These are phyloP conservation scores for Russula earlei DNA, from an alignment of 768 basidiomycete genomes.

Conservation along the genomic window DNA sequence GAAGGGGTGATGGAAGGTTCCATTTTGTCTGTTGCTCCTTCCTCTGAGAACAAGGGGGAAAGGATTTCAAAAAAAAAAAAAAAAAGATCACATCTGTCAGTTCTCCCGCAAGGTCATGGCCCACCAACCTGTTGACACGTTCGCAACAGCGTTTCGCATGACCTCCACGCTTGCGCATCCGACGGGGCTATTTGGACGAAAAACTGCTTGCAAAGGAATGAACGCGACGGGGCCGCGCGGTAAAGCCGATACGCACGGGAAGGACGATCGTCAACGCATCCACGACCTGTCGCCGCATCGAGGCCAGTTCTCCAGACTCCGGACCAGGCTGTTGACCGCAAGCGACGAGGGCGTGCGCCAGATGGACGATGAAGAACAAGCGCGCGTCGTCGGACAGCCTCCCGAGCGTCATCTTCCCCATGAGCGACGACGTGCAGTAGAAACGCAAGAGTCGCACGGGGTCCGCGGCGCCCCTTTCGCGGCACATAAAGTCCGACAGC, in stretches of 20 bases:
- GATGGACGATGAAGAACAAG: constrained; percentile 35
- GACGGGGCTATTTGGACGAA: constrained; percentile 27
- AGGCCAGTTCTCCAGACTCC: constrained; percentile 26
- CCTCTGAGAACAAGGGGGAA: constrained; percentile 3
- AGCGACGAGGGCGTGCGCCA: constrained; percentile 36
- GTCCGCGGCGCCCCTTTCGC: constrained; percentile 34
- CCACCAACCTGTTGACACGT: constrained; percentile 33
- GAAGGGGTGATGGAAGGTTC: constrained; percentile 7
- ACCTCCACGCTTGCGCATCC: constrained; percentile 27
- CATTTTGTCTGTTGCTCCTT: constrained; percentile 12
- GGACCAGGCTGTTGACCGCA: constrained; percentile 28
- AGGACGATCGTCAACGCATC: constrained; percentile 42
- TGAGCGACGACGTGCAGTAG: constrained; percentile 35
- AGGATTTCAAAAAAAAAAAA: background rate
- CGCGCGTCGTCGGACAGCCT: constrained; percentile 37
- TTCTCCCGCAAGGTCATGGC: constrained; percentile 4
- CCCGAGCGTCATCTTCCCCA: constrained; percentile 39
- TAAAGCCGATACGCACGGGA: constrained; percentile 32
- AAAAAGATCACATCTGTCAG: constrained; percentile 5
- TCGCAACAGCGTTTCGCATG: constrained; percentile 36
- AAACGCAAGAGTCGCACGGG: constrained; percentile 43
- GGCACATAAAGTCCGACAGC: constrained; percentile 35
- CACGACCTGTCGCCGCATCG: constrained; percentile 37
- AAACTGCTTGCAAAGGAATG: constrained; percentile 21
- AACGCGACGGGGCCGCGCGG: background rate